Base-by-base conservation (phyloP, 2,329 filamentous ascomycete genomes). In the Fusarium sambucinum region DNA sequence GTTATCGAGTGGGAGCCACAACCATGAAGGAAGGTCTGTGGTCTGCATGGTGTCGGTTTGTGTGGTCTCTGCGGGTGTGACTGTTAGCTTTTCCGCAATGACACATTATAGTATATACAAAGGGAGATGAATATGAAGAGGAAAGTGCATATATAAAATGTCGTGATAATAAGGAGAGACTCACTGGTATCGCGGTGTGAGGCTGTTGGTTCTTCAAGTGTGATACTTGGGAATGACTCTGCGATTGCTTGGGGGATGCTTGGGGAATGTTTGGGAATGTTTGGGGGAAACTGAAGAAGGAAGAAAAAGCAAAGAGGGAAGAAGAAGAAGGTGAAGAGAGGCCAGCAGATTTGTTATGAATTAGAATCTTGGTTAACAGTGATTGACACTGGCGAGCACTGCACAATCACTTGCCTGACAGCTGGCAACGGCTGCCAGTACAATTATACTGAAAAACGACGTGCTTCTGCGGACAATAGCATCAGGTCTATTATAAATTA, bases 1-100 rank as follows among this genome's bases (percentile, higher is more conserved):
- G 14, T 53, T 48, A 25, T 23, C 35, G 19, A 69, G 35, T 27
- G 53, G 53, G 27, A 65, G 52, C 67, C 57, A 63, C 25, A 30
- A 17, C 57, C 53, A 59, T 25, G 45, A 27, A 37, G 35, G 40
- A 16, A 61, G 44, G 16, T 59, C 42, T 46, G 41, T 38, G 21
- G 29, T 42, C 19, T 33, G 66, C 48, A 53, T 55, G 38, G 30
- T 55, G 16, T 30, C 25, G 35, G 40, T 16, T 27, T 47, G 12
- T 47, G 14, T 47, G 38, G 40, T 17, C 14, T 37, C 35, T 54
- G n/a, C 6, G n/a, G 38, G 33, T 23, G 6, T 46, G 27, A 47
- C 48, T 25, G 14, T 55, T 52, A 40, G 56, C 35, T 53, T 35
- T 30, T n/a, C 14, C 19, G 23, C 19, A 14, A 25, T 17, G 5